These are phyloP conservation scores for Gamsiella multidivaricata DNA, from an alignment of 192 early-diverging fungal genomes.

Conservation along the genomic window DNA sequence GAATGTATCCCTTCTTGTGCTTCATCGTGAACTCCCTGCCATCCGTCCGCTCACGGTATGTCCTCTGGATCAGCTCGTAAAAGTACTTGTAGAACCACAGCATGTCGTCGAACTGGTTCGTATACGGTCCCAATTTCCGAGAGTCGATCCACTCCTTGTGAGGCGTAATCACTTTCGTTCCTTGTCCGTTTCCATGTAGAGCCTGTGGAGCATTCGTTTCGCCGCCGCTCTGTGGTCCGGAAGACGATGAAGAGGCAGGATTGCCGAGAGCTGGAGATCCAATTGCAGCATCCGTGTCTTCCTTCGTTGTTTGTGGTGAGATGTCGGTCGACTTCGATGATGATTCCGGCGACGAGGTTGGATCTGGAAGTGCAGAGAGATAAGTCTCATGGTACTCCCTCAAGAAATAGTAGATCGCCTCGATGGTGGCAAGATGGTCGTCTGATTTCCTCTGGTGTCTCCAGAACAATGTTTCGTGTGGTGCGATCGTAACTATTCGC, in stretches of 20 bases:
- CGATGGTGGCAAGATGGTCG: slow-evolving; percentile 89
- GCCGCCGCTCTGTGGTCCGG: too few species aligned
- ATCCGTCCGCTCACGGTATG: slow-evolving; percentile 74
- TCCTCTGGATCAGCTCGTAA: slow-evolving; percentile 86
- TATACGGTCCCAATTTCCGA: slow-evolving; percentile 59
- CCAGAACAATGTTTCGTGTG: slow-evolving; percentile 90
- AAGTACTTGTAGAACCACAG: slow-evolving; percentile 93
- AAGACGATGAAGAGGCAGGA: too few species aligned
- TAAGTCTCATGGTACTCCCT: slow-evolving; percentile 78
- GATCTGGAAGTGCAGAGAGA: slow-evolving; percentile 24
- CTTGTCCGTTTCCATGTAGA: too few species aligned
- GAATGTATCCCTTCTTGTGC: slow-evolving; percentile 70
- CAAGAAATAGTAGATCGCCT: slow-evolving; percentile 95
- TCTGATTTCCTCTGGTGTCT: slow-evolving; percentile 84
- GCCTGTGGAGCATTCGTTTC: too few species aligned
- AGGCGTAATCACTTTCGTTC: slow-evolving; percentile 25
- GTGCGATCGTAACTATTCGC: slow-evolving; percentile 77
- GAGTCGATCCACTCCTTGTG: slow-evolving; percentile 39
- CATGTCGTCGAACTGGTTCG: slow-evolving; percentile 87
- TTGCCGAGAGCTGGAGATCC: too few species aligned
- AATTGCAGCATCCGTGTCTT: too few species aligned
- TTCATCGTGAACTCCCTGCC: slow-evolving; percentile 63
- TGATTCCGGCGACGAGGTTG: slow-evolving; percentile 14
- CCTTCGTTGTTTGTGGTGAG: neutral
- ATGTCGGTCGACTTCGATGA: neutral